A percentile compares a stretch with the other conserved stretches of the same genome.
These are phyloP conservation scores for Podospora australis DNA, from an alignment of 495 filamentous ascomycete species.

Conservation along the genomic window DNA sequence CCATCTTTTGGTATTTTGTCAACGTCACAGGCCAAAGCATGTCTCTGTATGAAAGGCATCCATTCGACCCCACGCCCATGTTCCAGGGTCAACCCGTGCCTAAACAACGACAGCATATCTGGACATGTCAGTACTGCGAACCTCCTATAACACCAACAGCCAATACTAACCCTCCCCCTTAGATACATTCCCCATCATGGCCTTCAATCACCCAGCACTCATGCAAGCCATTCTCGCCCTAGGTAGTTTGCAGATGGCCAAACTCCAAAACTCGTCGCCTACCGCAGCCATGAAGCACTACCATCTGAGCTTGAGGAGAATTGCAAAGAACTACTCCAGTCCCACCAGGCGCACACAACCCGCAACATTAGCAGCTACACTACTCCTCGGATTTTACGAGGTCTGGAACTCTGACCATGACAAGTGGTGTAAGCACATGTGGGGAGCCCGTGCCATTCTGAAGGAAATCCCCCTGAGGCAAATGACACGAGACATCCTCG, in stretches of 20 bases:
- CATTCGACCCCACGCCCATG: constrained; percentile 67
- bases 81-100: constrained; percentile 60
- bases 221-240: constrained; percentile 90
- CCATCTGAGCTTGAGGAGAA: constrained; percentile 70
- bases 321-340: constrained; percentile 68
- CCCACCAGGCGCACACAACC: constrained; percentile 65
- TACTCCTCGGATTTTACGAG: constrained; percentile 90
- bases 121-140: constrained; percentile 54
- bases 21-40: constrained; percentile 81
- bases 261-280: constrained; percentile 61
- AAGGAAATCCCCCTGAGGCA: constrained; percentile 72
- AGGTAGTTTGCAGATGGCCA: constrained; percentile 82
- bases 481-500: constrained; percentile 61
- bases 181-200: constrained; percentile 77
- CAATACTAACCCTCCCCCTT: constrained; percentile 5
- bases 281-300: constrained; percentile 89
- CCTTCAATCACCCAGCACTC: constrained; percentile 75
- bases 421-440: constrained; percentile 90
- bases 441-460: constrained; percentile 75
- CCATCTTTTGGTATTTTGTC: constrained; percentile 89
- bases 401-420: constrained; percentile 90
- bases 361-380: constrained; percentile 77
- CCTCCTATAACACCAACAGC: neutral
- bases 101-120: constrained; percentile 66
- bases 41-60: constrained; percentile 81